These are phyloP conservation scores for Podospora australis DNA, from an alignment of 495 filamentous ascomycete species.

Conservation along the genomic window DNA sequence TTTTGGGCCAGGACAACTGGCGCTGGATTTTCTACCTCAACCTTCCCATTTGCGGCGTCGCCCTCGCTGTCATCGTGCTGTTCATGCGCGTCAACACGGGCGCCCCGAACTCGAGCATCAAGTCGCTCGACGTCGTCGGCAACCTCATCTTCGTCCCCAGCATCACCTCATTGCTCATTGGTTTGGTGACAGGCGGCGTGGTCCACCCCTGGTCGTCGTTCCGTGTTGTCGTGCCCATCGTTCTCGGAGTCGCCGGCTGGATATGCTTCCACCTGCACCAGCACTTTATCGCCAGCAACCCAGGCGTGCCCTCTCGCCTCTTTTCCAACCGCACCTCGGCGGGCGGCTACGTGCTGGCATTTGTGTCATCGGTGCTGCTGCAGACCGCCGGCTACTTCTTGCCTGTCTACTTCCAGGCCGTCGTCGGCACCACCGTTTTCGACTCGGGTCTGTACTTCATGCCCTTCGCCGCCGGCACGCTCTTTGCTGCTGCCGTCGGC, in stretches of 20 bases:
- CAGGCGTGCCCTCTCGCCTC: slow-evolving; percentile 24
- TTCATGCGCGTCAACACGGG: slow-evolving; percentile 28
- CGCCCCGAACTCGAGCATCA: slow-evolving; percentile 12
- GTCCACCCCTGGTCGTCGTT: slow-evolving; percentile 24
- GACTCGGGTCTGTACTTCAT: slow-evolving; percentile 9
- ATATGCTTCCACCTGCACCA: slow-evolving; percentile 19
- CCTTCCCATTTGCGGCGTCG: slow-evolving; percentile 24
- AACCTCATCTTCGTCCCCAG: slow-evolving; percentile 24
- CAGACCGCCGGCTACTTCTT: slow-evolving; percentile 31
- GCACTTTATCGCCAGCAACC: slow-evolving; percentile 15
- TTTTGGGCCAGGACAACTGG: slow-evolving; percentile 47
- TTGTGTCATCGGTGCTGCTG: slow-evolving; percentile 23
- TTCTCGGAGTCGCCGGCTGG: slow-evolving; percentile 18
- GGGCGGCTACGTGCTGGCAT: slow-evolving; percentile 17
- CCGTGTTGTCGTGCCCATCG: slow-evolving; percentile 26
- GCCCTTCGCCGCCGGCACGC: slow-evolving; percentile 5
- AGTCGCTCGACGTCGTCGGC: slow-evolving; percentile 25
- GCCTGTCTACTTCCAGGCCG: slow-evolving; percentile 44
- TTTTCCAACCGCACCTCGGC: slow-evolving; percentile 26
- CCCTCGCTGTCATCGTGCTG: slow-evolving; percentile 21
- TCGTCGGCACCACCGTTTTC: slow-evolving; percentile 29
- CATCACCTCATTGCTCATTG: slow-evolving; percentile 25
- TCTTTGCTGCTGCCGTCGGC: slow-evolving; percentile 14
- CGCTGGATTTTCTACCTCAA: slow-evolving; percentile 34
- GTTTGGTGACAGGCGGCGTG: slow-evolving; percentile 11